Base-by-base conservation (phyloP, 306 rosid genomes). In the Acacia confusa region DNA sequence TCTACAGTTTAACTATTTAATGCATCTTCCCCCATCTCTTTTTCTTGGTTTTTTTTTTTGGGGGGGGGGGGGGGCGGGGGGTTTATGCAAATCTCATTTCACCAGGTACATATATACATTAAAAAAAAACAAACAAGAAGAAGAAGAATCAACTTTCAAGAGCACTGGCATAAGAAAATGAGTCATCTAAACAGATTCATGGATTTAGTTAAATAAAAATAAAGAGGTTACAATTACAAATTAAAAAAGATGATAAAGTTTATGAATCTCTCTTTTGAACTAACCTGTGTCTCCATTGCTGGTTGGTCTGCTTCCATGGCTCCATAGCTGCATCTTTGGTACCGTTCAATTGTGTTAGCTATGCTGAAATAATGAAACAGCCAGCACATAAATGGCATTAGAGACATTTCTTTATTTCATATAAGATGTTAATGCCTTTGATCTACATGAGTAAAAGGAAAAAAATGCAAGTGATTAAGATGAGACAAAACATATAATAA, bases 331-430 rank as follows among this genome's bases (percentile, higher is more conserved):
- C 88, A 86, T 78, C 86, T 89, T 72, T 85, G 91, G 78, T 90
- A 91, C 65, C 87, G 84, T 76, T 91, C 98, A 53, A 93, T 40
- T 38, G 97, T 88, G 89, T 87, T 89, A 71, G 78, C 81, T 86
- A 91, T 88, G 87, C 98, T 93, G 86, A 64, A 88, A 85, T 48
- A 14, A 79, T 57, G 34, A 70, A 44, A 41, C 40, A 71, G 32
- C 14, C 48, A 81, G 16, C 27, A 6, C 41, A 53, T 63, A 14
- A 81, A 58, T 27, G 50, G 9, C 53, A 69, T 19, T n/a, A n/a
- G 24, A n/a, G n/a, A 24, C 17, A 22, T 41, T 28, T 17, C n/a
- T 14, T 64, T 64, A 28, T 30, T 64, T 17, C 17, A 43, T 65
- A 65, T 32, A 30, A 65, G 19, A 53, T 25, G 79, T 11, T 22